phyloP scores from a whole-genome alignment of 768 basidiomycete species.

The Jaapia argillacea region DNA sequence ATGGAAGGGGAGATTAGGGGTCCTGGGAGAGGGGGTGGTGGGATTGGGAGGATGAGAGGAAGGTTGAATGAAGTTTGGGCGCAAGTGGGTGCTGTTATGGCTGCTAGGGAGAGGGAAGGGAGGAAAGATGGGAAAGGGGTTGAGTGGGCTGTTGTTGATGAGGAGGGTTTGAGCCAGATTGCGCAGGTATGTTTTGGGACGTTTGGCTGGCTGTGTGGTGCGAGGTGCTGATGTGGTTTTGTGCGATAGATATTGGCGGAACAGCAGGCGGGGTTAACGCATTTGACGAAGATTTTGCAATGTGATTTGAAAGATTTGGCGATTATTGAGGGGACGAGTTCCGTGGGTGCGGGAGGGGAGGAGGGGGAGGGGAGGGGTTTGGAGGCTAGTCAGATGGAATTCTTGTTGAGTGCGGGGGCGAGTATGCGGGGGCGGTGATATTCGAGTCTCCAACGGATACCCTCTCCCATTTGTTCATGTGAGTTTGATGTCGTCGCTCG shows the following conservation, averaged over 20 bases:
- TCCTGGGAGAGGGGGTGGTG: constrained; percentile 35
- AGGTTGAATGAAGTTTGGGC: constrained; percentile 85
- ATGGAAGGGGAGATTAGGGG: constrained; percentile 61
- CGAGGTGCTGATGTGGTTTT: constrained; percentile 2
- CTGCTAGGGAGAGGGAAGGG: constrained; percentile 40
- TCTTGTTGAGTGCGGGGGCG: neutral
- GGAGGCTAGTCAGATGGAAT: neutral
- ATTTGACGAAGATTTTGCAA: constrained; percentile 69
- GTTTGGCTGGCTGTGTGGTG: no score
- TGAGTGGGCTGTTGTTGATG: constrained; percentile 82
- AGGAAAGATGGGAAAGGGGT: constrained; percentile 28
- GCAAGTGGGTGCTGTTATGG: constrained; percentile 61
- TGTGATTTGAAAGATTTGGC: constrained; percentile 53
- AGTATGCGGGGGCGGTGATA: neutral
- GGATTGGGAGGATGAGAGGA: constrained; percentile 49
- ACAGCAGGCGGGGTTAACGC: constrained; percentile 72
- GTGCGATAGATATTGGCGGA: constrained; percentile 54
- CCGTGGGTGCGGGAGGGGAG: neutral
- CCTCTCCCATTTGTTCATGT: no score
- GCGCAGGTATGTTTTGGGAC: constrained; percentile 46
- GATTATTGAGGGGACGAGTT: constrained; percentile 36
- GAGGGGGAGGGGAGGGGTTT: neutral
- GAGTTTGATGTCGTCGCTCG: no score
- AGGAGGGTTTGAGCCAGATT: constrained; percentile 71
- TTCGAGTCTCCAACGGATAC: neutral